phyloP scores from a whole-genome alignment of 73 alveolate species.

The Diophrys appendiculata region DNA sequence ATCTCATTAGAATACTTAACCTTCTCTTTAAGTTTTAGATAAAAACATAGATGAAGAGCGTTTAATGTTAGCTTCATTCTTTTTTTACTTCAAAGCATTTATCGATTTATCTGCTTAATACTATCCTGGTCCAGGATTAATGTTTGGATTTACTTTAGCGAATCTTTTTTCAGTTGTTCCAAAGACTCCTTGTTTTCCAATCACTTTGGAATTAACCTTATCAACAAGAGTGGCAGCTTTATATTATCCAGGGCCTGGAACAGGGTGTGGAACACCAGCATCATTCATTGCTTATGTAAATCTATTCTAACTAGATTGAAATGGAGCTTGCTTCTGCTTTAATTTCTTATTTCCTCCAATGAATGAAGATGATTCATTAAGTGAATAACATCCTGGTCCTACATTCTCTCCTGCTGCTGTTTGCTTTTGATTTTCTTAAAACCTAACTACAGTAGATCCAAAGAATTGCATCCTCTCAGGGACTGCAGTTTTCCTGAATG shows the following conservation, averaged over 20 bases:
- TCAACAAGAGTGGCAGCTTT: slow-evolving; percentile 15
- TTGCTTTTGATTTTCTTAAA: slow-evolving; percentile 18
- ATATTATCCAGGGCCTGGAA: slow-evolving; percentile 59
- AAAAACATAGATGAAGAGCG: slow-evolving; percentile 61
- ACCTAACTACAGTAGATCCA: slow-evolving; percentile 72
- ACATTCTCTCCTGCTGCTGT: slow-evolving; percentile 4
- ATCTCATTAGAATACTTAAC: background rate
- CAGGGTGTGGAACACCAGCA: background rate
- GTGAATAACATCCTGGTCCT: slow-evolving; percentile 34
- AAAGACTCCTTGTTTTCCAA: slow-evolving; percentile 53
- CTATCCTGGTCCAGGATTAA: slow-evolving; percentile 75
- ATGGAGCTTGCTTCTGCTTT: slow-evolving; percentile 22
- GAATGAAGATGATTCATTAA: background rate
- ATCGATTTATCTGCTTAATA: slow-evolving; percentile 54
- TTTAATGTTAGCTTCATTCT: slow-evolving; percentile 46
- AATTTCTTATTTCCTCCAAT: slow-evolving; percentile 8
- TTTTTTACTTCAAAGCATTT: slow-evolving; percentile 24
- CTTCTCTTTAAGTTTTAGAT: slow-evolving; percentile 40
- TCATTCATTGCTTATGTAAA: slow-evolving; percentile 8
- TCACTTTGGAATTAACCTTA: slow-evolving; percentile 1
- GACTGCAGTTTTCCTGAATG: slow-evolving; percentile 37
- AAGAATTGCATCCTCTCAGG: slow-evolving; percentile 75
- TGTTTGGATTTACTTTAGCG: slow-evolving; percentile 26
- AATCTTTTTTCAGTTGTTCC: slow-evolving; percentile 78
- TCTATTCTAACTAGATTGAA: slow-evolving; percentile 21